Conservation (phyloP, 2,329 filamentous ascomycete species). For the Sphaerostilbella broomeana region DNA sequence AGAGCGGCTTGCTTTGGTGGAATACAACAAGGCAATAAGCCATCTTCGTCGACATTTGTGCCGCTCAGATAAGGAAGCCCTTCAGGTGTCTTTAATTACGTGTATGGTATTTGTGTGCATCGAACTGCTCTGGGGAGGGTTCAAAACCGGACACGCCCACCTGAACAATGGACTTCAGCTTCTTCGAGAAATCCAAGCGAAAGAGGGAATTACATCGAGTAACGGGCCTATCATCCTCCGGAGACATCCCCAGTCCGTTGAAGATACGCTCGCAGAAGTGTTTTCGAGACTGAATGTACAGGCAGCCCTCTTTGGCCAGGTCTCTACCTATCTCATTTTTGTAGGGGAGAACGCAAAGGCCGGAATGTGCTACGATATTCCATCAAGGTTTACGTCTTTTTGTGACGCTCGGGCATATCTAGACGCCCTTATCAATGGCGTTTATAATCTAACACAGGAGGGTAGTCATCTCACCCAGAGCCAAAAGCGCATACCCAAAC, state of each 20-base stretch:
- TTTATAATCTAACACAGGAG: neutral
- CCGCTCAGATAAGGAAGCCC: conserved; percentile 20
- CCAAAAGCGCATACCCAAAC: neutral
- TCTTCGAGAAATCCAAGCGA: conserved; percentile 17
- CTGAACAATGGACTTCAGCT: conserved; percentile 26
- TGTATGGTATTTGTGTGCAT: conserved; percentile 35
- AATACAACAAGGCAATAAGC: conserved; percentile 35
- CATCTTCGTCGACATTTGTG: conserved; percentile 25
- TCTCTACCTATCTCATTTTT: conserved; percentile 17
- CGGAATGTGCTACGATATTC: conserved; percentile 14
- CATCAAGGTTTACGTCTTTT: conserved; percentile 2
- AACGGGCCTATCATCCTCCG: conserved; percentile 10
- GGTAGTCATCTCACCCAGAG: neutral
- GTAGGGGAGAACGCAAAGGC: conserved; percentile 4
- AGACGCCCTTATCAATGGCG: conserved; percentile 7
- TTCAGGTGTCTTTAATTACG: conserved; percentile 32
- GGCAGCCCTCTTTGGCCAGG: conserved; percentile 22
- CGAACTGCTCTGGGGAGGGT: conserved; percentile 32
- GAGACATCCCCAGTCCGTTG: conserved; percentile 4
- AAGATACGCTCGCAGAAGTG: conserved; percentile 19
- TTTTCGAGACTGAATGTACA: conserved; percentile 24
- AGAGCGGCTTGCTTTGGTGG: conserved; percentile 23
- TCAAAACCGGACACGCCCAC: conserved; percentile 23
- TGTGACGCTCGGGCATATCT: conserved; percentile 6
- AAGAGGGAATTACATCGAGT: conserved; percentile 1